Conservation (phyloP, 768 basidiomycete genomes). For the Amanita rimosa region DNA sequence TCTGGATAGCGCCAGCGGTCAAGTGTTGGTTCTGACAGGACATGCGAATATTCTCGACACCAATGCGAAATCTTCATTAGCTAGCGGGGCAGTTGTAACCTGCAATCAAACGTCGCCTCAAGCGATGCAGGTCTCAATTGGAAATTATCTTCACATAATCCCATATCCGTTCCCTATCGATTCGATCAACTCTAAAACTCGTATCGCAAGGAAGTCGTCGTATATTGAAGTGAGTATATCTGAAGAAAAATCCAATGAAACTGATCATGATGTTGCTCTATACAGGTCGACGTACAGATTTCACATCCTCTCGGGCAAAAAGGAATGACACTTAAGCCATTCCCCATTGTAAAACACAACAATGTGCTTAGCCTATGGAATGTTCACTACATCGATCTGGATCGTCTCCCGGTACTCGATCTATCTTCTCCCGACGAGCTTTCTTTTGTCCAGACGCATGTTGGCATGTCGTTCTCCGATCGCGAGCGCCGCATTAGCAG, state of each 20-base stretch:
- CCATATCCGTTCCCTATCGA: constrained; percentile 34
- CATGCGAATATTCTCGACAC: constrained; percentile 13
- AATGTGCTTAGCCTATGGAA: constrained; percentile 14
- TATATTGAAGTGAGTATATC: constrained; percentile 33
- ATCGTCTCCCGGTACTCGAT: constrained; percentile 13
- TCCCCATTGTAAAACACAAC: constrained; percentile 13
- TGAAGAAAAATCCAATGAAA: constrained; percentile 10
- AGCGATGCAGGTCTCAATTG: constrained; percentile 19
- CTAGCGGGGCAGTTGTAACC: constrained; percentile 13
- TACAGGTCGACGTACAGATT: constrained; percentile 17
- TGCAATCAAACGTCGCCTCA: constrained; percentile 20
- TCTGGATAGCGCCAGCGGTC: constrained; percentile 3
- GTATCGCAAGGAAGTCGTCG: constrained; percentile 42
- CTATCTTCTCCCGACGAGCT: constrained; percentile 8
- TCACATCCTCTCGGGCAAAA: constrained; percentile 9
- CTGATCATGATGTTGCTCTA: constrained; percentile 1
- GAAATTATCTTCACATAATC: constrained; percentile 15
- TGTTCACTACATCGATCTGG: constrained; percentile 23
- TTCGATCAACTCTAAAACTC: constrained; percentile 22
- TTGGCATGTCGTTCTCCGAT: constrained; percentile 8
- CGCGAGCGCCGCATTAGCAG: constrained; percentile 8
- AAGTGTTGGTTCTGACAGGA: constrained; percentile 10
- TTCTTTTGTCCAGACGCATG: constrained; percentile 5
- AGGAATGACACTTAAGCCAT: constrained; percentile 16
- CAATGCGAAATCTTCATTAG: constrained; percentile 11